Percentiles rank a stretch among this genome's conserved stretches.
phyloP scores from a whole-genome alignment of 2,329 filamentous ascomycete genomes.

The Ascochyta pisi region DNA sequence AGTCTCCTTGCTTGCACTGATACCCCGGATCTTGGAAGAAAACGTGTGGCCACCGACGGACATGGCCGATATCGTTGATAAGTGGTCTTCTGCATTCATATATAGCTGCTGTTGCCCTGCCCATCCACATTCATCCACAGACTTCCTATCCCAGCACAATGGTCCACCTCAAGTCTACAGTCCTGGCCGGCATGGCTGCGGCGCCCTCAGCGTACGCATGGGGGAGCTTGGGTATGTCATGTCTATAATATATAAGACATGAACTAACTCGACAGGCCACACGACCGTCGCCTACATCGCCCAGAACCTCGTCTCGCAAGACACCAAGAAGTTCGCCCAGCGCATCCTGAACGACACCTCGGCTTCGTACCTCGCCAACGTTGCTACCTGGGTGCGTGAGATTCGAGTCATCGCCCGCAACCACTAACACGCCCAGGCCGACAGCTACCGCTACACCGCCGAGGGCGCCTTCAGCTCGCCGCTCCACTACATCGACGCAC shows the following conservation, averaged over 20 bases:
- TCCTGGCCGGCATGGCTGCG: constrained; percentile 35
- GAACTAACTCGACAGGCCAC: constrained; percentile 54
- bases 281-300: constrained; percentile 63
- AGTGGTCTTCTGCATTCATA: constrained; percentile 15
- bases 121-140: not conserved
- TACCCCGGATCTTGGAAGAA: constrained; percentile 20
- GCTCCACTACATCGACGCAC: constrained; percentile 61
- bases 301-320: constrained; percentile 54
- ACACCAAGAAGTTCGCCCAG: constrained; percentile 54
- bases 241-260: too few species aligned
- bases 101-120: constrained; percentile 12
- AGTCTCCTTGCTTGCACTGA: constrained; percentile 16
- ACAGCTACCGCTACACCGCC: constrained; percentile 57
- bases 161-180: constrained; percentile 29
- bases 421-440: constrained; percentile 42
- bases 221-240: constrained; percentile 43
- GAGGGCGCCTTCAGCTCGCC: constrained; percentile 56
- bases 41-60: constrained; percentile 35
- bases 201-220: constrained; percentile 51
- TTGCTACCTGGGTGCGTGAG: constrained; percentile 58
- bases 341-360: constrained; percentile 54
- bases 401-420: not conserved
- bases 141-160: constrained; percentile 20
- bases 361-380: constrained; percentile 57
- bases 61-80: constrained; percentile 35